These are phyloP conservation scores for Colletotrichum sp. DNA, from an alignment of 2,329 filamentous ascomycete species.

Conservation along the genomic window DNA sequence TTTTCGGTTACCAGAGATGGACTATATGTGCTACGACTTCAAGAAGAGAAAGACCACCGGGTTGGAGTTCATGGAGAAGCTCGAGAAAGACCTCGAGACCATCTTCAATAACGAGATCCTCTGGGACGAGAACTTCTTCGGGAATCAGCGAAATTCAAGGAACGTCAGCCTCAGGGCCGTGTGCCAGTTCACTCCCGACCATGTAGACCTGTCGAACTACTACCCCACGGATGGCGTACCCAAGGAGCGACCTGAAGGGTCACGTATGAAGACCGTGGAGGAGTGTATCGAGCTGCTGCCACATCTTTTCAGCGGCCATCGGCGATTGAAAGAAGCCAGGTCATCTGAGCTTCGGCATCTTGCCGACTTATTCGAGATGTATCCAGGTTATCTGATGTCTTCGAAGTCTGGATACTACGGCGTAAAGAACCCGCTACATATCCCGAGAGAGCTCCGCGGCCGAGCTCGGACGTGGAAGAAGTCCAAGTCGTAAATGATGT, in stretches of 20 bases:
- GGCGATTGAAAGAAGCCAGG: background rate
- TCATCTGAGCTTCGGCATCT: background rate
- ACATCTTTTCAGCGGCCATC: background rate
- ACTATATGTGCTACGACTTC: background rate
- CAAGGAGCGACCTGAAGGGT: background rate
- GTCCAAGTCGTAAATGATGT: background rate
- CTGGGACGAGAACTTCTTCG: background rate
- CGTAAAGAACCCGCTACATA: background rate
- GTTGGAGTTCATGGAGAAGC: background rate
- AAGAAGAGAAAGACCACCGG: background rate
- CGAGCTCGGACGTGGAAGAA: background rate
- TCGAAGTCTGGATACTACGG: background rate
- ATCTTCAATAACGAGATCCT: background rate
- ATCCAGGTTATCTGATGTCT: background rate
- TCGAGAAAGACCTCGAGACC: background rate
- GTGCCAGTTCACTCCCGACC: background rate
- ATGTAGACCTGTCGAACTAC: background rate
- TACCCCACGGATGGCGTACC: background rate
- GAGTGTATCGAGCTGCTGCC: background rate
- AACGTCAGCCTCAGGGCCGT: background rate
- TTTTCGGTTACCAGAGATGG: background rate
- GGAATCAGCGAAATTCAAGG: background rate
- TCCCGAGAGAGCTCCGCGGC: background rate
- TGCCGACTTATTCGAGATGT: background rate
- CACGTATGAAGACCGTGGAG: background rate